Conservation (phyloP, 495 filamentous ascomycete genomes). For the Tetracladium setigerum region DNA sequence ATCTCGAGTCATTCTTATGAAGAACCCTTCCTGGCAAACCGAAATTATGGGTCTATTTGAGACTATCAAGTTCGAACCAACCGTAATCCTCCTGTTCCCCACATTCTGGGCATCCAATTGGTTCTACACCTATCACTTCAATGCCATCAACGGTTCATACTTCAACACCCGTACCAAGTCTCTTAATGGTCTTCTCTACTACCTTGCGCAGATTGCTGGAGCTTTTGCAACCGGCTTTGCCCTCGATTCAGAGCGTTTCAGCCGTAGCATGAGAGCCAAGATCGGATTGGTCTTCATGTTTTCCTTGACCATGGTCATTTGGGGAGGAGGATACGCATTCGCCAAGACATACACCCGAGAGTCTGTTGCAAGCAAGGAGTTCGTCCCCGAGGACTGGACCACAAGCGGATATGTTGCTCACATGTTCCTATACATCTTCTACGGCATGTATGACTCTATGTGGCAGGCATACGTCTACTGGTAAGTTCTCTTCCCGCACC, state of each 20-base stretch:
- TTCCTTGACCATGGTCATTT: constrained; percentile 70
- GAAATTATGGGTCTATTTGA: constrained; percentile 75
- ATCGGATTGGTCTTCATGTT: constrained; percentile 58
- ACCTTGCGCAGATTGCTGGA: constrained; percentile 79
- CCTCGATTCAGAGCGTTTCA: constrained; percentile 56
- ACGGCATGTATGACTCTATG: constrained; percentile 82
- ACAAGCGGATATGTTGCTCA: constrained; percentile 64
- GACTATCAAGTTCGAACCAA: constrained; percentile 62
- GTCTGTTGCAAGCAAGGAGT: constrained; percentile 24
- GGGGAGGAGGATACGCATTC: constrained; percentile 83
- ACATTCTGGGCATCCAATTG: constrained; percentile 79
- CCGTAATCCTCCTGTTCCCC: constrained; percentile 79
- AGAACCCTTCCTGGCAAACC: constrained; percentile 73
- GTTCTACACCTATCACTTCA: constrained; percentile 65
- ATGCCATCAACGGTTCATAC: constrained; percentile 55
- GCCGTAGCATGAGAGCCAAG: constrained; percentile 71
- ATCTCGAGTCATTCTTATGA: constrained; percentile 76
- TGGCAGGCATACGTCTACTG: constrained; percentile 87
- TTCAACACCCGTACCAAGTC: constrained; percentile 80
- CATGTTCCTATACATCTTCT: constrained; percentile 90
- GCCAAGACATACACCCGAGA: constrained; percentile 54
- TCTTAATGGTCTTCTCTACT: constrained; percentile 82
- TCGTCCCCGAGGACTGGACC: constrained; percentile 53
- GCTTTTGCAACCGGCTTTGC: constrained; percentile 70
- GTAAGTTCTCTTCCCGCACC: constrained; percentile 37